Conservation (phyloP, 2,329 filamentous ascomycete genomes). For the Fusarium kyushuense region DNA sequence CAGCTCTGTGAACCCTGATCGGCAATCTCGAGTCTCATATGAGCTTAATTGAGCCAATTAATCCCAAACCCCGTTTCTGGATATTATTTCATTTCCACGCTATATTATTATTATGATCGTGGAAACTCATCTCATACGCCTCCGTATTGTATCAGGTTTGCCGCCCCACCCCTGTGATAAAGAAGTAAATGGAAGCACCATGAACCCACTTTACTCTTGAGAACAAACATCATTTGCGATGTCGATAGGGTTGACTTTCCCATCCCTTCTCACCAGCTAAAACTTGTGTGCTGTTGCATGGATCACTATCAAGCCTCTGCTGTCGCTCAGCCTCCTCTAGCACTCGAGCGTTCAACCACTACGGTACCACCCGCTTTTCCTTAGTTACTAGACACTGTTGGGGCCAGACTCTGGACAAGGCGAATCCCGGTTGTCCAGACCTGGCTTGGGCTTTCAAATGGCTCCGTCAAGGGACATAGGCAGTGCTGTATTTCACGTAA, state of each 20-base stretch:
- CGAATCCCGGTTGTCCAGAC: conserved; percentile 65
- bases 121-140: conserved; percentile 28
- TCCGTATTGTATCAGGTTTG: conserved; percentile 23
- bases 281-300: conserved; percentile 57
- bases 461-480: background rate
- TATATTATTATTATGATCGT: background rate
- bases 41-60: conserved; percentile 39
- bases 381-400: conserved; percentile 71
- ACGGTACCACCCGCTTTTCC: conserved; percentile 68
- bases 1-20: conserved; percentile 8
- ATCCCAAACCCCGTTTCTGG: conserved; percentile 20
- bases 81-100: conserved; percentile 14
- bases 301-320: conserved; percentile 67
- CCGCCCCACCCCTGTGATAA: background rate
- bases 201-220: conserved; percentile 5
- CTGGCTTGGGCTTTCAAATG: conserved; percentile 56
- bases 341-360: conserved; percentile 72
- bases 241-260: conserved; percentile 2
- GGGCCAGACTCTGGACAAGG: conserved; percentile 71
- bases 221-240: conserved; percentile 1
- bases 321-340: conserved; percentile 74
- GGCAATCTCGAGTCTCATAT: conserved; percentile 29
- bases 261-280: conserved; percentile 25
- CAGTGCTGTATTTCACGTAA: conserved; percentile 47
- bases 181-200: conserved; percentile 25